Percentiles rank a stretch among this genome's conserved stretches.
These are phyloP conservation scores for Wickerhamiella kurtzmanii DNA, from an alignment of 805 yeast species.

Conservation along the genomic window DNA sequence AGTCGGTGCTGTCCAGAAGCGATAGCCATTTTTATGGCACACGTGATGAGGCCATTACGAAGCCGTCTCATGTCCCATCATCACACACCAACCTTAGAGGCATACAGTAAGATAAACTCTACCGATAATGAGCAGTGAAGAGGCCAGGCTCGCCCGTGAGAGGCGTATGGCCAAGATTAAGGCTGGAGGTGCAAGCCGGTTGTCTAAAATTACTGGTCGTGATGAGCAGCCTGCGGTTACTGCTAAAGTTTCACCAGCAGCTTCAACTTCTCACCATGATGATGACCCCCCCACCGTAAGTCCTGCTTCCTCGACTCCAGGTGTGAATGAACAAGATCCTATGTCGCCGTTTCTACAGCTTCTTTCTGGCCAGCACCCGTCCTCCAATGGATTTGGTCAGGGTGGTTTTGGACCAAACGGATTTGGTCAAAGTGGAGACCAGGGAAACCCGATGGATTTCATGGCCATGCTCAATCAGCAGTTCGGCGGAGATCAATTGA, in stretches of 20 bases:
- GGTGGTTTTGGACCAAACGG: neutral
- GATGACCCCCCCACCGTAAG: conserved; percentile 13
- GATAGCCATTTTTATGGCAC: too few species aligned
- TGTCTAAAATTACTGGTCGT: conserved; percentile 23
- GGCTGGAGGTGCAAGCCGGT: conserved; percentile 21
- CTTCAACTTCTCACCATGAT: conserved; percentile 1
- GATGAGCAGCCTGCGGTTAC: too few species aligned
- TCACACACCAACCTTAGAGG: neutral
- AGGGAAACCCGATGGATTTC: neutral
- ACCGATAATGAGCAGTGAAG: neutral
- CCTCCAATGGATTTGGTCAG: neutral
- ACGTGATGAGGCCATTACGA: too few species aligned
- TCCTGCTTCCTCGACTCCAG: conserved; percentile 3
- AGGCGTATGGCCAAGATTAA: conserved; percentile 24
- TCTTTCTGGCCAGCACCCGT: neutral
- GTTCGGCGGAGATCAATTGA: neutral
- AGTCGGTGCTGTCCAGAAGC: too few species aligned
- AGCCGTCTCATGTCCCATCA: too few species aligned
- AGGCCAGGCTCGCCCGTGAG: conserved; percentile 18
- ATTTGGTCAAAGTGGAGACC: neutral
- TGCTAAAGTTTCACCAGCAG: too few species aligned
- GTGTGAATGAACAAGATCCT: neutral
- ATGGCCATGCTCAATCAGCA: neutral
- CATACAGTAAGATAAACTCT: neutral
- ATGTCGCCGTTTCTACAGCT: neutral